Percentiles rank a stretch among this genome's conserved stretches.
Evolutionary conservation across 345 rosid species (phyloP).

Genomic region (Aethionema arabicum): DNA sequence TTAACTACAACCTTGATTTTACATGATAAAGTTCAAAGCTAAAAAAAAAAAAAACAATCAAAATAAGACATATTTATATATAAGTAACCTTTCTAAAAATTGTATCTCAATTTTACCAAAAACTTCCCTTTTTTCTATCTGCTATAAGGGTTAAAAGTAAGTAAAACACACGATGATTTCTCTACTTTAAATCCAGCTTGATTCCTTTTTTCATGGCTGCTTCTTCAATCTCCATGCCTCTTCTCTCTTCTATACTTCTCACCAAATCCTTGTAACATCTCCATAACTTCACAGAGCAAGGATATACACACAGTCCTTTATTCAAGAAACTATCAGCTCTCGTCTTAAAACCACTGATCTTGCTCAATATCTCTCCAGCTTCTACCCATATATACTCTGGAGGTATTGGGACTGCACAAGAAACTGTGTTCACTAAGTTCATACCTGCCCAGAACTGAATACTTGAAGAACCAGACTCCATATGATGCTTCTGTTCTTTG

Average conservation of each 20-base stretch:
- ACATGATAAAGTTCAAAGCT: too few species aligned
- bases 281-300: slow-evolving; percentile 73
- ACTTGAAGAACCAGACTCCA: slow-evolving; percentile 39
- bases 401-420: slow-evolving; percentile 72
- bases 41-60: too few species aligned
- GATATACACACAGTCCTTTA: slow-evolving; percentile 66
- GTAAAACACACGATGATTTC: not conserved
- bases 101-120: too few species aligned
- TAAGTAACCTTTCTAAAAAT: too few species aligned
- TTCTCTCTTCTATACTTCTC: slow-evolving; percentile 39
- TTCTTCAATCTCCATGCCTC: slow-evolving; percentile 38
- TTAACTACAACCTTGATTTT: too few species aligned
- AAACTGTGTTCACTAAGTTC: slow-evolving; percentile 51
- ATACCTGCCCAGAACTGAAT: slow-evolving; percentile 73
- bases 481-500: slow-evolving; percentile 23
- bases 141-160: slow-evolving; percentile 13
- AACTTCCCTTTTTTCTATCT: too few species aligned
- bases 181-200: slow-evolving; percentile 32
- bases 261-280: slow-evolving; percentile 38
- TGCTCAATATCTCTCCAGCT: slow-evolving; percentile 56
- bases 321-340: slow-evolving; percentile 54
- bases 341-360: slow-evolving; percentile 35
- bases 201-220: slow-evolving; percentile 69
- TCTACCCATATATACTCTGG: slow-evolving; percentile 79
- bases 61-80: too few species aligned